Evolutionary conservation across 2,329 filamentous ascomycete genomes (phyloP).

Genomic region (Trichoderma hamatum): DNA sequence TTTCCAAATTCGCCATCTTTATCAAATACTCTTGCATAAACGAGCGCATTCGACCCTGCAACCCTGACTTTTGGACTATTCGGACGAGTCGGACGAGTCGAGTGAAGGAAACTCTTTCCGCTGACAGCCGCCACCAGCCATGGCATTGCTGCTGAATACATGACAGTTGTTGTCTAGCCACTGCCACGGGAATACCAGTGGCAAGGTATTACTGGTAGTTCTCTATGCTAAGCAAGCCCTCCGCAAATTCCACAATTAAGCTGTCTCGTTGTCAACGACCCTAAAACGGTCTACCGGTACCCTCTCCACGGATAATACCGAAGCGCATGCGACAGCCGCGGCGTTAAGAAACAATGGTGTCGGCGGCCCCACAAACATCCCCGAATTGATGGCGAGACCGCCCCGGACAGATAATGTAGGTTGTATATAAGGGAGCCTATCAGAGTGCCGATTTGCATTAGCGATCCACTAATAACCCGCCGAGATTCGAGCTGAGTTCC

Average conservation of each 20-base stretch:
- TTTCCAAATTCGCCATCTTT: not conserved
- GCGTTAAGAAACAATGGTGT: not conserved
- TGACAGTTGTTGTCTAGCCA: not conserved
- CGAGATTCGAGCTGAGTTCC: not conserved
- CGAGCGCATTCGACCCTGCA: not conserved
- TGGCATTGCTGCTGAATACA: not conserved
- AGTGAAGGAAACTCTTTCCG: not conserved
- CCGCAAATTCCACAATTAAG: not conserved
- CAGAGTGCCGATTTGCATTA: not conserved
- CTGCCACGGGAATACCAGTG: not conserved
- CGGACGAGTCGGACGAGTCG: not conserved
- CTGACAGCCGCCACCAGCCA: not conserved
- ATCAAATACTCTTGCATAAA: not conserved
- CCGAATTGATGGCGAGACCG: constrained; percentile 22
- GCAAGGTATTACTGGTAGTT: not conserved
- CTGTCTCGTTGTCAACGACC: not conserved
- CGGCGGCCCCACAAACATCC: constrained; percentile 11
- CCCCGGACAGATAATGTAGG: not conserved
- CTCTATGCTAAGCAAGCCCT: not conserved
- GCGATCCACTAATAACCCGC: not conserved
- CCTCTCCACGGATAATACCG: constrained; percentile 12
- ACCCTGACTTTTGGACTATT: not conserved
- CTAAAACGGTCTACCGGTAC: not conserved
- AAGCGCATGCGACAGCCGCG: constrained; percentile 11
- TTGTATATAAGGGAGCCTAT: not conserved